A percentile compares a stretch with the other conserved stretches of the same genome.
Conservation (phyloP, 148 eudicot genomes). For the Nyssa sinensis region DNA sequence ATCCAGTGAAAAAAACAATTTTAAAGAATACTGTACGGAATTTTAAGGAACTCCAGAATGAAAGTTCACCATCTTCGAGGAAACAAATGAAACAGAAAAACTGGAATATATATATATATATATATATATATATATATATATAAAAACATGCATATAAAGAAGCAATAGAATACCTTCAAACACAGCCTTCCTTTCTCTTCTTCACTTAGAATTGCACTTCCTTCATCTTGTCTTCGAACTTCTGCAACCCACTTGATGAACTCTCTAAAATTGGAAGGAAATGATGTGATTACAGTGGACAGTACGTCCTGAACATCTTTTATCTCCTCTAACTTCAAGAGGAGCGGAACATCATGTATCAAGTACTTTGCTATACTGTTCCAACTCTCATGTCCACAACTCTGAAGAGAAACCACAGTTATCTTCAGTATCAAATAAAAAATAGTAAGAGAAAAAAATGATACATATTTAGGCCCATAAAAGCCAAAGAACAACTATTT, state of each 20-base stretch:
- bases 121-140: too few species aligned
- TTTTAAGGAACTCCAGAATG: too few species aligned
- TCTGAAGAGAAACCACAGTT: conserved; percentile 27
- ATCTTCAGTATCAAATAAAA: neutral
- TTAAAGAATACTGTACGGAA: too few species aligned
- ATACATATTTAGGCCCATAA: neutral
- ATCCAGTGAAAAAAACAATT: too few species aligned
- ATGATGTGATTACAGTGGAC: conserved; percentile 32
- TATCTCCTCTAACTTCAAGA: conserved; percentile 32
- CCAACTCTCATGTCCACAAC: conserved; percentile 42
- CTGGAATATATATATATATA: neutral
- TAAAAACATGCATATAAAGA: neutral
- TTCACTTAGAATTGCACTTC: conserved; percentile 24
- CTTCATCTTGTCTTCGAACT: conserved; percentile 40
- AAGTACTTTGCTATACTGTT: conserved; percentile 34
- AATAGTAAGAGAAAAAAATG: neutral
- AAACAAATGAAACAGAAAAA: neutral
- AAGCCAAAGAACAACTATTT: neutral
- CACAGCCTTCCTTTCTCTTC: conserved; percentile 40
- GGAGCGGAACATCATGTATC: conserved; percentile 30
- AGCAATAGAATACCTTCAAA: conserved; percentile 26
- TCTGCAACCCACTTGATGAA: conserved; percentile 53
- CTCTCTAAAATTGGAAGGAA: conserved; percentile 31
- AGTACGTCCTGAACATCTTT: conserved; percentile 37
- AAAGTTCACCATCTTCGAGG: too few species aligned